Evolutionary conservation across 257 asterid genomes (phyloP).

Genomic region (Nicotiana tabacum): DNA sequence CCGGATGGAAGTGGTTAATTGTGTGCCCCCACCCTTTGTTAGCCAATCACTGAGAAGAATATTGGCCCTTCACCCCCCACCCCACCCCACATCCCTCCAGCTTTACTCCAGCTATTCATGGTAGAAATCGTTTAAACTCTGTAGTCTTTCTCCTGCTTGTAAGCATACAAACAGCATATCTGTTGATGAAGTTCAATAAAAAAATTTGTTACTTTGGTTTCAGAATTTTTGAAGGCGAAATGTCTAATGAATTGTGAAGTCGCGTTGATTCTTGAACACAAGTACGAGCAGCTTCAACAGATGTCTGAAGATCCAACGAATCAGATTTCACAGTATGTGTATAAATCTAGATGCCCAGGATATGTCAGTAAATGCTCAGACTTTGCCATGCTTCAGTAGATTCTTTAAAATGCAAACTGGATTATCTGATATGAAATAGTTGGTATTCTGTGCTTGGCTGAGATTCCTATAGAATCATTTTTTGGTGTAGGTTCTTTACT

Average conservation of each 20-base stretch:
- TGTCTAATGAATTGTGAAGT: constrained; percentile 97
- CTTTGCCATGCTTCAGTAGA: not conserved
- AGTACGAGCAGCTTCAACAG: constrained; percentile 93
- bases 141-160: not conserved
- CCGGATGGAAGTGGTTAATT: not conserved
- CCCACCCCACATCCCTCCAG: not conserved
- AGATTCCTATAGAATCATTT: not conserved
- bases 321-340: constrained; percentile 85
- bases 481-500: not conserved
- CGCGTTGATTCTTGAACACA: constrained; percentile 82
- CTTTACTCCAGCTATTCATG: not conserved
- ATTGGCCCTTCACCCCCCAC: not conserved
- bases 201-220: constrained; percentile 9
- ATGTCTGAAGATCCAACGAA: constrained; percentile 85
- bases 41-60: not conserved
- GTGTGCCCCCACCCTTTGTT: not conserved
- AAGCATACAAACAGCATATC: not conserved
- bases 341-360: not conserved
- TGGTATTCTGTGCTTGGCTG: not conserved
- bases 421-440: not conserved
- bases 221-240: constrained; percentile 87
- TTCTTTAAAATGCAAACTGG: not conserved
- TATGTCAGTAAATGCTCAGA: not conserved
- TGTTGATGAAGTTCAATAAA: constrained; percentile 2
- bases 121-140: not conserved